Percentiles rank a stretch among this genome's conserved stretches.
Evolutionary conservation across 208 protist genomes (phyloP).

Genomic region (Phytomonas francai): DNA sequence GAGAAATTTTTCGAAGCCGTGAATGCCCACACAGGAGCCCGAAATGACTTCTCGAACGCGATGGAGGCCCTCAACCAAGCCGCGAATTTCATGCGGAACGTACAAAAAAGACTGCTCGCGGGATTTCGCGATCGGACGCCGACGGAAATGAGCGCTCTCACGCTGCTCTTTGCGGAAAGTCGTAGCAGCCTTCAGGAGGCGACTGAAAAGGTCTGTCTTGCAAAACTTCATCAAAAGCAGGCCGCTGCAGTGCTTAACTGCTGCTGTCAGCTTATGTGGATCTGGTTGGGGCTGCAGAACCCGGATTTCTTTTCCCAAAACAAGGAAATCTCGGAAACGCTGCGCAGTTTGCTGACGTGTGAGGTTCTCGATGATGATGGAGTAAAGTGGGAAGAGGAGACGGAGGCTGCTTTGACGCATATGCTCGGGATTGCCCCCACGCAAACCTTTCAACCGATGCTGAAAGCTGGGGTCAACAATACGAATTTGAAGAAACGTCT

Average conservation of each 20-base stretch:
- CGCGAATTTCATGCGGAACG: conserved; percentile 64
- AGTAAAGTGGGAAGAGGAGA: conserved; percentile 88
- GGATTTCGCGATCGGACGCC: conserved; percentile 89
- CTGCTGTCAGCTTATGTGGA: conserved; percentile 64
- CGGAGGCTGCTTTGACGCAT: conserved; percentile 57
- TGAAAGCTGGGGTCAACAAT: conserved; percentile 27
- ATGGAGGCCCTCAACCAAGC: conserved; percentile 29
- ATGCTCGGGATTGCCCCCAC: conserved; percentile 39
- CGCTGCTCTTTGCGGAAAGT: conserved; percentile 73
- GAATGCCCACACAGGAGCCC: conserved; percentile 68
- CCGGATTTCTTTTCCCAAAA: not conserved
- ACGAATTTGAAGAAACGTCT: conserved; percentile 64
- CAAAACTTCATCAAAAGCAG: conserved; percentile 33
- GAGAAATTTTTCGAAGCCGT: conserved; percentile 65
- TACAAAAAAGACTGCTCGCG: conserved; percentile 89
- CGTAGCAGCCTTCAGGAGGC: conserved; percentile 53
- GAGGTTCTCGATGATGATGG: conserved; percentile 34
- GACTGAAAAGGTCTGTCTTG: conserved; percentile 29
- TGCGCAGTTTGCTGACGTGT: conserved; percentile 56
- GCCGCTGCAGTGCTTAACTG: conserved; percentile 62
- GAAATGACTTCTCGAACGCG: conserved; percentile 45
- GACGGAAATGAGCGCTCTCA: conserved; percentile 50
- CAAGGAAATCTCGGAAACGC: conserved; percentile 17
- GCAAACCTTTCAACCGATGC: conserved; percentile 10
- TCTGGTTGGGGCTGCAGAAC: conserved; percentile 24